Evolutionary conservation across 83 land plant species (phyloP).

Genomic region (Picea abies): DNA sequence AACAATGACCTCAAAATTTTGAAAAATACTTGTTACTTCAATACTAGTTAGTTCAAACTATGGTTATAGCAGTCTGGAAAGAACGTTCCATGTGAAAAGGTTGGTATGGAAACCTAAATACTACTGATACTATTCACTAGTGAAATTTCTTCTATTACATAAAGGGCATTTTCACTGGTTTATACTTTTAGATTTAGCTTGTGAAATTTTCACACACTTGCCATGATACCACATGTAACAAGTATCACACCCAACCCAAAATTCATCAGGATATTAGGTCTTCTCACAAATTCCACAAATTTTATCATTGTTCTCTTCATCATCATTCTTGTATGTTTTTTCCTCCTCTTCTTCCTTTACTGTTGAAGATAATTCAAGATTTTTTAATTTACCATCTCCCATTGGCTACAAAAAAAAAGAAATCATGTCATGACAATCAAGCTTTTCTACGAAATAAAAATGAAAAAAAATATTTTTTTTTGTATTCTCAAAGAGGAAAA

Average conservation of each 20-base stretch:
- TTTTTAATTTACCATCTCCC: slow-evolving; percentile 64
- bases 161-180: slow-evolving; percentile 85
- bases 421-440: background rate
- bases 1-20: slow-evolving; percentile 2
- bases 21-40: background rate
- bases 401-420: slow-evolving; percentile 33
- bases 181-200: slow-evolving; percentile 79
- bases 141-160: slow-evolving; percentile 60
- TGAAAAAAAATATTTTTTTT: background rate
- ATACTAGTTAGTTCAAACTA: background rate
- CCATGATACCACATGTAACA: slow-evolving; percentile 91
- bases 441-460: background rate
- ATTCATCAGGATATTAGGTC: slow-evolving; percentile 71
- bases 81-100: background rate
- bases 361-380: slow-evolving; percentile 21
- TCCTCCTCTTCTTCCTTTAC: slow-evolving; percentile 31
- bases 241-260: slow-evolving; percentile 84
- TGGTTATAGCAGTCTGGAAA: background rate
- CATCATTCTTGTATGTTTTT: slow-evolving; percentile 65
- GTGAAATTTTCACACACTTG: slow-evolving; percentile 85
- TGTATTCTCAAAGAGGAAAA: background rate
- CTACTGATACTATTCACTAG: slow-evolving; percentile 18
- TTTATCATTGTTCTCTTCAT: slow-evolving; percentile 79
- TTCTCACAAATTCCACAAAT: slow-evolving; percentile 84
- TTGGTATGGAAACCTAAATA: background rate